Conservation (phyloP, 2,329 filamentous ascomycete species). For the Penicillium sp. region DNA sequence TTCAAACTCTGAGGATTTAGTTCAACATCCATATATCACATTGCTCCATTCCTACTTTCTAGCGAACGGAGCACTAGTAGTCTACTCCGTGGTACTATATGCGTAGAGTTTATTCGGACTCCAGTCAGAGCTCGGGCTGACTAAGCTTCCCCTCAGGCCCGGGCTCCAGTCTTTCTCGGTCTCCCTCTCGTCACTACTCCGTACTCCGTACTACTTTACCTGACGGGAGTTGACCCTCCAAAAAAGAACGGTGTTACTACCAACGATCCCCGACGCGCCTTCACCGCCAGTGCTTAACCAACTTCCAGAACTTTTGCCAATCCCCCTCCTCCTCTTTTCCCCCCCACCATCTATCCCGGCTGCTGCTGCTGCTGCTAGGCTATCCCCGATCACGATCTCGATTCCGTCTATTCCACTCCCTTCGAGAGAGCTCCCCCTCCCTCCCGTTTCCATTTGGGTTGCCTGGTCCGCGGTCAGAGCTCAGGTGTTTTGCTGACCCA, state of each 20-base stretch:
- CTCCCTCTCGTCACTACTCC: too few relatives aligned
- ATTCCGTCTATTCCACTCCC: background rate
- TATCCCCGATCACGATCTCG: background rate
- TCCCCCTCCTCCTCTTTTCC: conserved; percentile 1
- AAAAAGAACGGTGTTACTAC: conserved; percentile 3
- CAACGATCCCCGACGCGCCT: conserved; percentile 10
- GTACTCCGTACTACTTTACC: background rate
- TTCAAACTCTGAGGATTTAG: background rate
- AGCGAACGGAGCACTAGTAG: too few relatives aligned
- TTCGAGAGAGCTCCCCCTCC: background rate
- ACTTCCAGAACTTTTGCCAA: conserved; percentile 17
- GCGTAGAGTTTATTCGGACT: too few relatives aligned
- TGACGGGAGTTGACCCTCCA: conserved; percentile 3
- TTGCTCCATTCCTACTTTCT: too few relatives aligned
- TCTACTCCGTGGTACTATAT: too few relatives aligned
- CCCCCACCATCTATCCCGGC: conserved; percentile 5
- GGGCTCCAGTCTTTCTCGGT: background rate
- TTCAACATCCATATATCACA: too few relatives aligned
- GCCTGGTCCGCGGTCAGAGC: conserved; percentile 14
- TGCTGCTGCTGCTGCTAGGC: conserved; percentile 1
- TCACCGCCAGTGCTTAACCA: conserved; percentile 25
- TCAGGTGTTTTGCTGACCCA: conserved; percentile 20
- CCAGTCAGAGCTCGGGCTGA: conserved; percentile 12
- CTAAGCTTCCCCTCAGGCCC: conserved; percentile 13
- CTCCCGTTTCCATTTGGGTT: conserved; percentile 6